These are phyloP conservation scores for Blastobotrys muscicola DNA, from an alignment of 805 yeast species.

Conservation along the genomic window DNA sequence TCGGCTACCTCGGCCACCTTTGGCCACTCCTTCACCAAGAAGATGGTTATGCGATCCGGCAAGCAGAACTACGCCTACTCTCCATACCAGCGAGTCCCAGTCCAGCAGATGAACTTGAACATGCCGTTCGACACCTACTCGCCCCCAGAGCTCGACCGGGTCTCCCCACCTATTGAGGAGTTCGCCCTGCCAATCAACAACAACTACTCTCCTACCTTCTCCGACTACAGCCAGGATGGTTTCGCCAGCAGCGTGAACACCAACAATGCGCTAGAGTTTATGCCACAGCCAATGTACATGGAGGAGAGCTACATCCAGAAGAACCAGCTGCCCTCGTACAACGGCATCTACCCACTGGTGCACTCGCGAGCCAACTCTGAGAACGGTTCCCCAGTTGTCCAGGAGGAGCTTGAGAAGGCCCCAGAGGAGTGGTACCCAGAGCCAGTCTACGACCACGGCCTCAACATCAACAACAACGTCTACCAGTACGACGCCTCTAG, in stretches of 20 bases:
- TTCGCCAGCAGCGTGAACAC: too few relatives aligned
- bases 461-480: not conserved
- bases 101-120: conserved; percentile 1
- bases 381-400: conserved; percentile 6
- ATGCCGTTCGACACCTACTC: conserved; percentile 4
- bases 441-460: not conserved
- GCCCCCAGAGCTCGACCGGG: conserved; percentile 8
- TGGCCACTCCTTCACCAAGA: too few relatives aligned
- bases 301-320: too few relatives aligned
- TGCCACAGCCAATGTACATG: too few relatives aligned
- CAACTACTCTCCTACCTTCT: not conserved
- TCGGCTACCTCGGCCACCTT: conserved; percentile 1
- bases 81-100: not conserved
- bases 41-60: too few relatives aligned
- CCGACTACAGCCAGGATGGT: not conserved
- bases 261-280: too few relatives aligned
- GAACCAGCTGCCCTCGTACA: not conserved
- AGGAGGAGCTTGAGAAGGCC: not conserved
- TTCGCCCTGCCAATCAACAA: conserved; percentile 1
- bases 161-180: conserved; percentile 4
- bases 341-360: conserved; percentile 14
- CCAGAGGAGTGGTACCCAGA: too few relatives aligned
- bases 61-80: not conserved
- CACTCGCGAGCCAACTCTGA: conserved; percentile 16
- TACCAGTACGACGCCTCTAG: not conserved